Base-by-base conservation (phyloP, 805 yeast genomes). In the Torulaspora microellipsoides region DNA sequence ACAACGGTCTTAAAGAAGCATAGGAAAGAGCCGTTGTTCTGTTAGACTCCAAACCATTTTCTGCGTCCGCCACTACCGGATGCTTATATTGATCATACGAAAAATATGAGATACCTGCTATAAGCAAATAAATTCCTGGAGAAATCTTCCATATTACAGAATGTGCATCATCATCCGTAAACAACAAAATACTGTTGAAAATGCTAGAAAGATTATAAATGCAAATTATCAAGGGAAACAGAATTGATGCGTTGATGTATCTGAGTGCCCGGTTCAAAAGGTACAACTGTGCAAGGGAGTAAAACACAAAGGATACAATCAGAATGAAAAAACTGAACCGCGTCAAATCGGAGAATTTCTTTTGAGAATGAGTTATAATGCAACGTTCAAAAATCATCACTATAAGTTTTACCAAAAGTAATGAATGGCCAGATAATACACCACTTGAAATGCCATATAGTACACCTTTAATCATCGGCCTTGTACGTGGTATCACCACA, bases 141-240 rank as follows among this genome's bases (percentile, higher is more conserved):
- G 15, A n/a, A 14, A 29, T 12, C 14, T n/a, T 14, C 31, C 31
- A 29, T 14, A 29, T 29, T 5, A n/a, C 15, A 12, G 31, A 29
- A 27, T 27, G 11, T 14, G 8, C 7, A 6, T 3, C 6, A 14
- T 14, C 31, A 12, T 29, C 15, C 31, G 15, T 29, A 36, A 39
- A 48, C 34, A 48, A 45, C 43, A 45, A 36, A 13, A 41, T 30
- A 29, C 85, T 81, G 62, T 86, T 86, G 48, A 78, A 67, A 29
- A 81, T 75, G 51, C 84, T 83, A 46, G 76, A 70, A 38, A 85
- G 66, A 67, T 86, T 89, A 69, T 84, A 88, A 35, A 86, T 78
- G 64, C 93, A 83, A 62, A 89, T 89, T 28, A 89, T 85, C 49
- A 89, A 67, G 1, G 96, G 96, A 58, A 88, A 89, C 27, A 89